A percentile compares a stretch with the other conserved stretches of the same genome.
phyloP scores from a whole-genome alignment of 352 stramenopile genomes.

The Discostella stelligera region DNA sequence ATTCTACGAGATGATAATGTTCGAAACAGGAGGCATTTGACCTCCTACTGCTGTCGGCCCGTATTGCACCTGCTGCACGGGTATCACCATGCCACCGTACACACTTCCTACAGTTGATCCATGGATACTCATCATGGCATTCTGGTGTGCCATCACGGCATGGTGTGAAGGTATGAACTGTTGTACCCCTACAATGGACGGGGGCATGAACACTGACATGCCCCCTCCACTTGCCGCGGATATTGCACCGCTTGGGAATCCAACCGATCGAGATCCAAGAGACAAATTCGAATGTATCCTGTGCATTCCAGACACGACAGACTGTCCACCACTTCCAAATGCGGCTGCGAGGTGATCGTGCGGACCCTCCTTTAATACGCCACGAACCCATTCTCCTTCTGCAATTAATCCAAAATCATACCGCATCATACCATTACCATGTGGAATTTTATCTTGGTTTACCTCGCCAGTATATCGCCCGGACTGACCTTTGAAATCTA shows the following conservation, averaged over 20 bases:
- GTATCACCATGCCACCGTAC: constrained; percentile 16
- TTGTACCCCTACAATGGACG: constrained; percentile 14
- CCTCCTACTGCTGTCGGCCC: not conserved
- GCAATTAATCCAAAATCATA: constrained; percentile 54
- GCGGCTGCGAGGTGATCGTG: constrained; percentile 47
- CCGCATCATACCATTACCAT: constrained; percentile 52
- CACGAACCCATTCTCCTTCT: constrained; percentile 48
- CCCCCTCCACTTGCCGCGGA: not conserved
- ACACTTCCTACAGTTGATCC: constrained; percentile 17
- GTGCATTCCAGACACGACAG: constrained; percentile 24
- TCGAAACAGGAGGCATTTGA: constrained; percentile 4
- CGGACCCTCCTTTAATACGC: constrained; percentile 50
- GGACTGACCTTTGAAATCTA: constrained; percentile 51
- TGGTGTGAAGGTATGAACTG: constrained; percentile 32
- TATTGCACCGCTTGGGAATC: constrained; percentile 8
- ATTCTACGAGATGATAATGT: constrained; percentile 5
- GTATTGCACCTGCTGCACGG: constrained; percentile 4
- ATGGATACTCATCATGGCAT: constrained; percentile 35
- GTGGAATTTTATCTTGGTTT: constrained; percentile 39
- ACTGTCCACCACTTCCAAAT: constrained; percentile 6
- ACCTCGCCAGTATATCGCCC: constrained; percentile 56
- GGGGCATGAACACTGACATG: constrained; percentile 27
- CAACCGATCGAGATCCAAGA: constrained; percentile 12
- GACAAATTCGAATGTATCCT: constrained; percentile 17
- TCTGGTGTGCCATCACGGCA: constrained; percentile 6